Evolutionary conservation across 2,329 filamentous ascomycete genomes (phyloP).

Genomic region (Xylariaceae sp.): DNA sequence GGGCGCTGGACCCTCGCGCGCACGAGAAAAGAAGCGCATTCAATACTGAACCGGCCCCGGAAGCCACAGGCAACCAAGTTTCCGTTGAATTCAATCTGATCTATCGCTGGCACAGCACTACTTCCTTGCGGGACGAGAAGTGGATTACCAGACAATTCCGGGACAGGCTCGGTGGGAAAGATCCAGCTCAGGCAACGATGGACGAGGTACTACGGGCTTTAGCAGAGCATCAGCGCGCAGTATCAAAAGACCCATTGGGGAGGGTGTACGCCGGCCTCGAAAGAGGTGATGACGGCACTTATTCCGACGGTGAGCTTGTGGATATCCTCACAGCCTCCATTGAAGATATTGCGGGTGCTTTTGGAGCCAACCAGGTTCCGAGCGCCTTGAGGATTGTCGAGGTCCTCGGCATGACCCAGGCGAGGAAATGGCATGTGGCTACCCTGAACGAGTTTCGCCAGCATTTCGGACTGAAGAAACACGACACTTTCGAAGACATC

Average conservation of each 20-base stretch:
- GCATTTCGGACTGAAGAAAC: constrained; percentile 72
- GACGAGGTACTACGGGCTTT: constrained; percentile 60
- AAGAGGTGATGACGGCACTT: constrained; percentile 62
- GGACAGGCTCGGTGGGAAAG: constrained; percentile 56
- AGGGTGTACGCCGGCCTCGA: constrained; percentile 64
- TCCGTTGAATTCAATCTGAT: constrained; percentile 87
- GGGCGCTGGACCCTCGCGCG: constrained; percentile 74
- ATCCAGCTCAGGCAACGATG: constrained; percentile 51
- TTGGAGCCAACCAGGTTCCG: constrained; percentile 71
- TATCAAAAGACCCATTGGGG: constrained; percentile 63
- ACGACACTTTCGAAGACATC: constrained; percentile 78
- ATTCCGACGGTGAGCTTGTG: constrained; percentile 72
- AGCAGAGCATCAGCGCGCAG: constrained; percentile 54
- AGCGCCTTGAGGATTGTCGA: constrained; percentile 70
- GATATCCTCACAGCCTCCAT: constrained; percentile 72
- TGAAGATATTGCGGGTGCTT: constrained; percentile 72
- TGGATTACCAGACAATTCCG: constrained; percentile 47
- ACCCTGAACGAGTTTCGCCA: constrained; percentile 82
- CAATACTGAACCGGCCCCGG: constrained; percentile 55
- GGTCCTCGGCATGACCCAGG: constrained; percentile 75
- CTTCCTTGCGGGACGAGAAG: no score
- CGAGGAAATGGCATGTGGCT: constrained; percentile 71
- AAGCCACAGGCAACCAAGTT: constrained; percentile 76
- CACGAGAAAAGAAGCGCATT: constrained; percentile 56
- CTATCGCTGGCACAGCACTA: constrained; percentile 42